phyloP scores from a whole-genome alignment of 2,329 filamentous ascomycete genomes.

The Pseudonectria foliicola region DNA sequence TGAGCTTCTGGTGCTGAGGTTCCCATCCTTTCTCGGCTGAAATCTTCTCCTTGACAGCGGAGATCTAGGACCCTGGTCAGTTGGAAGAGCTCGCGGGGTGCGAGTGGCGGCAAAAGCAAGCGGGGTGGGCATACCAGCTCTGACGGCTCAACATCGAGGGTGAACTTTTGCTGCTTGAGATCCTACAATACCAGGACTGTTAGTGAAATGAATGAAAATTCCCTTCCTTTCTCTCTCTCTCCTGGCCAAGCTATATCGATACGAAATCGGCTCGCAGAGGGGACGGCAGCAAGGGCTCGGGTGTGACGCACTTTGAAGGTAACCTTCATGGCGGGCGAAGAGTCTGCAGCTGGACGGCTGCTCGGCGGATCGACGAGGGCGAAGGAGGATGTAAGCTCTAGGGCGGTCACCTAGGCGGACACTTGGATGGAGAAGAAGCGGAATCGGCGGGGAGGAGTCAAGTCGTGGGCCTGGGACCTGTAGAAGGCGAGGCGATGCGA shows the following conservation, averaged over 20 bases:
- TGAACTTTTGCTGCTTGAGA: slow-evolving; percentile 97
- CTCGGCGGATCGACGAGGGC: slow-evolving; percentile 10
- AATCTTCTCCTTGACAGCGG: slow-evolving; percentile 87
- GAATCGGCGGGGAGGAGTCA: no score
- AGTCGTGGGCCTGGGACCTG: no score
- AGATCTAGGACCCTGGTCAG: slow-evolving; percentile 53
- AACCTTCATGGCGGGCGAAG: slow-evolving; percentile 56
- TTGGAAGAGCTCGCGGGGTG: slow-evolving; percentile 8
- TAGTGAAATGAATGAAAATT: no score
- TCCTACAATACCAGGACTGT: slow-evolving; percentile 51
- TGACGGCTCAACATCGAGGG: slow-evolving; percentile 86
- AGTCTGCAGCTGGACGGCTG: slow-evolving; percentile 24
- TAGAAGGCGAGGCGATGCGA: no score
- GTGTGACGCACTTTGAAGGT: slow-evolving; percentile 52
- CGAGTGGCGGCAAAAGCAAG: slow-evolving; percentile 13
- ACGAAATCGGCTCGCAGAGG: no score
- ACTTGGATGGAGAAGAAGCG: not conserved
- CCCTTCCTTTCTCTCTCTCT: no score
- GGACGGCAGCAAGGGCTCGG: not conserved
- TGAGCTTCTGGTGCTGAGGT: slow-evolving; percentile 83
- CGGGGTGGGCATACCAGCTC: slow-evolving; percentile 66
- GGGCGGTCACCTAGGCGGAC: slow-evolving; percentile 1
- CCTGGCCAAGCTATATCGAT: no score
- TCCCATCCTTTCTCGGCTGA: slow-evolving; percentile 91
- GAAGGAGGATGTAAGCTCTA: slow-evolving; percentile 13